Evolutionary conservation across 768 basidiomycete genomes (phyloP), one percentile per base, ranked within the genome.

Genomic region (Cystobasidium onofrii): DNA sequence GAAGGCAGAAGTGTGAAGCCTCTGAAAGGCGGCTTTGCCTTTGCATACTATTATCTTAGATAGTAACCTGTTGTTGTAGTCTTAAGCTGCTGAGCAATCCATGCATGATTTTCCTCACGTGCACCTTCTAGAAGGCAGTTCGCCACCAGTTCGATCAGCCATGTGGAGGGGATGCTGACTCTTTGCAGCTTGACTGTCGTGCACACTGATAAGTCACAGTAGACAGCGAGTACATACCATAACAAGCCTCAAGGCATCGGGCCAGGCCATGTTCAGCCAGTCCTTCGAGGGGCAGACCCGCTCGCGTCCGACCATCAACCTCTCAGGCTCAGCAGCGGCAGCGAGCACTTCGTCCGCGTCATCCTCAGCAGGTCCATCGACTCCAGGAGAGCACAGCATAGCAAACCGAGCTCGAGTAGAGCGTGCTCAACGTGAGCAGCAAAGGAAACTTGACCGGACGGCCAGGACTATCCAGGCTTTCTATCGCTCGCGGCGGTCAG

Each of bases 251-350:
- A n/a, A n/a, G n/a, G n/a, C n/a, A n/a, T n/a, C n/a, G n/a, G n/a
- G n/a, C n/a, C n/a, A n/a, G 33, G 23, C 57, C 25, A 60, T 60
- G 57, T 60, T 60, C 57, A 60, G 27, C 57, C 57, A 39, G 39
- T 31, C 65, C 34, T 71, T 71, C 41, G 55, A 55, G n/a, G 69
- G 69, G 50, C 69, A 71, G 69, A 71, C 69, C 18, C 69, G 69
- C 69, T 41, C 36, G 1, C 54, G 69, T 3, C 69, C 69, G 12
- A n/a, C 69, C 39, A 71, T 71, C 69, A 71, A 71, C 54, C 41
- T 71, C 25, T 34, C 50, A 7, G 69, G 69, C 52, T 34, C 33
- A 10, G 63, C 36, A 18, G 52, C 54, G 10, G n/a, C 44, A 69
- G n/a, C 41, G 41, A 52, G 33, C 27, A 23, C 31, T 13, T 71